Evolutionary conservation across 306 rosid genomes (phyloP), one percentile per base, ranked within the genome.

Genomic region (Quillaja saponaria): DNA sequence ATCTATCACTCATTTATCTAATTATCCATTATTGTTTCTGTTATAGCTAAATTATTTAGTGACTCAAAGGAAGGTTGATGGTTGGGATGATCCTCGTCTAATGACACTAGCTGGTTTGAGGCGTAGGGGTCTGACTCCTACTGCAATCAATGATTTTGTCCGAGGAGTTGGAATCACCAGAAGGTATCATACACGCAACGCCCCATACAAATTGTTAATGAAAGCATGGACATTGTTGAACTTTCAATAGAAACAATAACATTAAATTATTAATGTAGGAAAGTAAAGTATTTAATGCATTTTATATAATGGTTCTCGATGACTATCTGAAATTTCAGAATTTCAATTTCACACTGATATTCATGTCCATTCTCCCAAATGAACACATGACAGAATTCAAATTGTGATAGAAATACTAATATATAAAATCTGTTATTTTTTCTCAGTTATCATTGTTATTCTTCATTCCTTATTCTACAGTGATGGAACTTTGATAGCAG

Each of bases 11-110:
- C 45, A 13, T 61, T 52, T 50, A 20, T 33, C 46, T 58, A 63
- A 75, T 73, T 25, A 10, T 19, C 41, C 37, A 48, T 25, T 41
- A 55, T 71, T 15, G 55, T 44, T 74, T 48, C 68, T 72, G 71
- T 59, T 71, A 64, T 75, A 94, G 99, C 72, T 94, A 69, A 94
- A 94, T 77, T 81, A 86, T 31, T 67, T 94, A 25, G 99, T 94
- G 72, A 94, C 87, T 9, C 90, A 87, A 46, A 89, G 83, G 41
- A 85, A 95, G 97, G 97, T 94, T 58, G 95, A 94, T 64, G 95
- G 97, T 54, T 94, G 99, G 99, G 99, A 94, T 83, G 99, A 94
- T 71, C 97, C 99, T 39, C 97, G 97, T 9, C 88, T 94, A 53
- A 82, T 94, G 95, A 94, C 97, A 17, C 79, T 94, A 57, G 89